phyloP scores from a whole-genome alignment of 306 rosid genomes.

The Sindora glabra region DNA sequence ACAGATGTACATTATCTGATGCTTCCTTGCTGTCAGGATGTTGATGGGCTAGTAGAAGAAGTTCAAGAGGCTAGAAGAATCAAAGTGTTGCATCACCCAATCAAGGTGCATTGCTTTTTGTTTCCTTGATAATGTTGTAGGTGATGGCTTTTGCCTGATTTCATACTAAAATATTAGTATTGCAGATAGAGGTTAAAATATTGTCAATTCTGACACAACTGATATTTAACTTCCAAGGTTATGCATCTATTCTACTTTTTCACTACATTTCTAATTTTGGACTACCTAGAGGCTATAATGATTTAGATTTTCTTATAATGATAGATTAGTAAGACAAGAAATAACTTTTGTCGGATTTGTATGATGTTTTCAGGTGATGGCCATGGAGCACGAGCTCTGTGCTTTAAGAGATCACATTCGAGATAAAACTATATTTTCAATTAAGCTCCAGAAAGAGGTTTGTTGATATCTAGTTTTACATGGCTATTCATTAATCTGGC shows the following conservation, averaged over 20 bases:
- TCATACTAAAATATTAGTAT: too few species aligned
- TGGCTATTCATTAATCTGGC: too few species aligned
- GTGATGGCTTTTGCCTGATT: too few species aligned
- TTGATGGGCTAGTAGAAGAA: constrained; percentile 76
- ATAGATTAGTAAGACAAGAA: background rate
- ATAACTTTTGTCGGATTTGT: constrained; percentile 2
- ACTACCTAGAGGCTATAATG: background rate
- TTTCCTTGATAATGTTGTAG: too few species aligned
- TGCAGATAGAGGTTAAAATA: too few species aligned
- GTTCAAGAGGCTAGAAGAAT: constrained; percentile 97
- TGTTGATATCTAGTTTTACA: constrained; percentile 24
- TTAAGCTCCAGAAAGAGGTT: constrained; percentile 92
- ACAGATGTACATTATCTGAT: constrained; percentile 3
- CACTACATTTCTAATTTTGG: background rate
- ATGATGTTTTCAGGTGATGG: constrained; percentile 63
- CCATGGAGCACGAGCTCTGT: constrained; percentile 87
- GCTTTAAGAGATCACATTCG: constrained; percentile 81
- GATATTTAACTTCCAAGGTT: background rate
- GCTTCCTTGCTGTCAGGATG: constrained; percentile 45
- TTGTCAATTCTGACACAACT: background rate
- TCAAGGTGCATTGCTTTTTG: constrained; percentile 51
- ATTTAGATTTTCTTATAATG: constrained; percentile 4
- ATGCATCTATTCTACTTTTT: background rate
- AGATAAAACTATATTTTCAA: constrained; percentile 66
- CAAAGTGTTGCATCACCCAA: constrained; percentile 78